These are phyloP conservation scores for Panicum virgatum DNA, from an alignment of 202 grass and related monocot species.

Conservation along the genomic window DNA sequence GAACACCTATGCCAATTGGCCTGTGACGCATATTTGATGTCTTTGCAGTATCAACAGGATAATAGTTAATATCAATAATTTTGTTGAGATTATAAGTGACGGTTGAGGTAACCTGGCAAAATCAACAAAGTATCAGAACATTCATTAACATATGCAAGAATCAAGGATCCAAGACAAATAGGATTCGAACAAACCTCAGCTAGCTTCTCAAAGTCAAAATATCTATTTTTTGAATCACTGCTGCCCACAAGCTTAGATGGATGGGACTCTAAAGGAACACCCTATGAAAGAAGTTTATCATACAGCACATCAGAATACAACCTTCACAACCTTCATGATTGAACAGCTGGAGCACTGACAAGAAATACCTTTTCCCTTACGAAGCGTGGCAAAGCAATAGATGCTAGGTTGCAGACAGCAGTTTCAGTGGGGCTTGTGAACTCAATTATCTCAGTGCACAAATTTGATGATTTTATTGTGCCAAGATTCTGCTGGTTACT, in stretches of 20 bases:
- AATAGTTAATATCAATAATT: slow-evolving; percentile 96
- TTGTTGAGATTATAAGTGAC: slow-evolving; percentile 88
- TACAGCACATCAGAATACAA: slow-evolving; percentile 18
- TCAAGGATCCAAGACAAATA: not conserved
- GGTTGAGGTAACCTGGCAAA: slow-evolving; percentile 78
- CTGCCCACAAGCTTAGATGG: slow-evolving; percentile 93
- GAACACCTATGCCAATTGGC: slow-evolving; percentile 96
- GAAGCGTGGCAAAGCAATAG: slow-evolving; percentile 95
- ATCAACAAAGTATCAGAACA: slow-evolving; percentile 31
- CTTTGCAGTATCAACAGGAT: slow-evolving; percentile 87
- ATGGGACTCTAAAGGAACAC: slow-evolving; percentile 80
- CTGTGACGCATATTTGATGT: slow-evolving; percentile 87
- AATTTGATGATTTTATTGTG: slow-evolving; percentile 95
- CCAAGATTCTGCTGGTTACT: slow-evolving; percentile 97
- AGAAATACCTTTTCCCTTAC: slow-evolving; percentile 89
- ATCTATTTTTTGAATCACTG: slow-evolving; percentile 77
- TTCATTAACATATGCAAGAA: slow-evolving; percentile 1
- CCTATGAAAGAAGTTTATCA: slow-evolving; percentile 58
- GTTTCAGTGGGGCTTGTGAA: slow-evolving; percentile 87
- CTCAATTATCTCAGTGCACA: slow-evolving; percentile 95
- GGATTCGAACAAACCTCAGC: slow-evolving; percentile 70
- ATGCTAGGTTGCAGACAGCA: slow-evolving; percentile 94
- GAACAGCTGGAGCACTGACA: slow-evolving; percentile 1
- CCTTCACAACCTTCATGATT: not conserved
- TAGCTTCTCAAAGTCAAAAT: slow-evolving; percentile 97